These are phyloP conservation scores for Boletus semigastroideus DNA, from an alignment of 1,284 basidiomycete genomes.

Conservation along the genomic window DNA sequence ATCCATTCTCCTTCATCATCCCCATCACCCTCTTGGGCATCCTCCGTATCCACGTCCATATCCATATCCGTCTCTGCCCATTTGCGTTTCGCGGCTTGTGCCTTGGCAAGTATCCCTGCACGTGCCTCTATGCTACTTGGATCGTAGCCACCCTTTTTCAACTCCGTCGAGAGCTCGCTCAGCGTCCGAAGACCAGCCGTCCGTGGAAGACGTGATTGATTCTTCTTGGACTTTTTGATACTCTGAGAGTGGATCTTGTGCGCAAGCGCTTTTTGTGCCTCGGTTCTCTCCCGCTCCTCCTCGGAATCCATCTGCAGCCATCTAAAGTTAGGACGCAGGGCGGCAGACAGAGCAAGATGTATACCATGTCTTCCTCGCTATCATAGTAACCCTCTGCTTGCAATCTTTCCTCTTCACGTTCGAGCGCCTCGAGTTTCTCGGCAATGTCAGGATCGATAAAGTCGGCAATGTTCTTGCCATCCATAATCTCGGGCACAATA, in stretches of 20 bases:
- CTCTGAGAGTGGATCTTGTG: conserved; percentile 81
- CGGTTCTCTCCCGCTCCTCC: conserved; percentile 81
- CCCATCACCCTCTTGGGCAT: conserved; percentile 45
- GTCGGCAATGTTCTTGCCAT: conserved; percentile 99
- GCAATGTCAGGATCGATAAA: conserved; percentile 99
- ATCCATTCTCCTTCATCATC: conserved; percentile 52
- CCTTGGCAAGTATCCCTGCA: conserved; percentile 81
- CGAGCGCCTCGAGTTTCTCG: conserved; percentile 95
- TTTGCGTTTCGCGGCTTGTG: conserved; percentile 73
- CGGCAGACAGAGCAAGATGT: conserved; percentile 18
- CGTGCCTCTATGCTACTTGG: conserved; percentile 87
- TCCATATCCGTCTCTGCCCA: conserved; percentile 53
- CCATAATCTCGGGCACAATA: conserved; percentile 92
- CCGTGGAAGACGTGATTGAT: conserved; percentile 81
- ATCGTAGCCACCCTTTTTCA: conserved; percentile 89
- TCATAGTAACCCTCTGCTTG: conserved; percentile 96
- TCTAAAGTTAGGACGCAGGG: conserved; percentile 5
- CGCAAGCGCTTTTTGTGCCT: conserved; percentile 62
- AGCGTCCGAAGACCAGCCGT: conserved; percentile 88
- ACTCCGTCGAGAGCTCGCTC: conserved; percentile 76
- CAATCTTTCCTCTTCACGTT: conserved; percentile 94
- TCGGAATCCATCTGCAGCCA: conserved; percentile 80
- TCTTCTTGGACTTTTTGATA: conserved; percentile 86
- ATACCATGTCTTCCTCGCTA: conserved; percentile 80
- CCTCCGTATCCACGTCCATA: conserved; percentile 48